Percentiles rank a stretch among this genome's conserved stretches.
These are phyloP conservation scores for Metschnikowia reukaufii DNA, from an alignment of 805 yeast species.

Conservation along the genomic window DNA sequence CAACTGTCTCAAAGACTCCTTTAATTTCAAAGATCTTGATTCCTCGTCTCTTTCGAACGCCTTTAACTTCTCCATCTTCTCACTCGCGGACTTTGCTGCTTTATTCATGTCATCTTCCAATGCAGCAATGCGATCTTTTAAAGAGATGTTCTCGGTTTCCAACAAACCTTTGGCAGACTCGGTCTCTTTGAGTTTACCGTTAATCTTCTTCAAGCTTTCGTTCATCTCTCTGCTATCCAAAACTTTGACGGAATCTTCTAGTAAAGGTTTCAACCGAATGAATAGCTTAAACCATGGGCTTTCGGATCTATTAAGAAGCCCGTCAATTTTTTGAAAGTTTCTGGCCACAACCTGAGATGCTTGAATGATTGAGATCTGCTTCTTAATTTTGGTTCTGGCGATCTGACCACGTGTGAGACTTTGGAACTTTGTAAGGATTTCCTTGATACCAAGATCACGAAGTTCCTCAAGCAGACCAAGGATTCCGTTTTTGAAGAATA, in stretches of 20 bases:
- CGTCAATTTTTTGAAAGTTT: constrained; percentile 57
- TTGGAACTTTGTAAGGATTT: constrained; percentile 60
- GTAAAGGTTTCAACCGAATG: constrained; percentile 69
- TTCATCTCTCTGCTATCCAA: constrained; percentile 57
- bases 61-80: constrained; percentile 48
- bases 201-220: constrained; percentile 54
- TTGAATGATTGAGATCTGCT: constrained; percentile 56
- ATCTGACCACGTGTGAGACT: constrained; percentile 63
- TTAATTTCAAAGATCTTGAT: constrained; percentile 28
- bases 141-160: constrained; percentile 38
- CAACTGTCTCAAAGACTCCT: constrained; percentile 30
- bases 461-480: constrained; percentile 74
- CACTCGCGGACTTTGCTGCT: constrained; percentile 35
- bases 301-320: constrained; percentile 38
- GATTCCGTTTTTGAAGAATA: constrained; percentile 76
- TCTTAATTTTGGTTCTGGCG: constrained; percentile 48
- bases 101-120: constrained; percentile 36
- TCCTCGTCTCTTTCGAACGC: constrained; percentile 43
- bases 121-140: constrained; percentile 35
- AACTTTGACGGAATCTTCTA: constrained; percentile 62
- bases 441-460: constrained; percentile 63
- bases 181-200: constrained; percentile 39
- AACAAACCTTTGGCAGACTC: constrained; percentile 30
- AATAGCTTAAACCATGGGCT: constrained; percentile 72
- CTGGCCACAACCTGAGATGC: constrained; percentile 69